A percentile compares a stretch with the other conserved stretches of the same genome.
Conservation (phyloP, 345 rosid genomes). For the Nasturtium officinale region DNA sequence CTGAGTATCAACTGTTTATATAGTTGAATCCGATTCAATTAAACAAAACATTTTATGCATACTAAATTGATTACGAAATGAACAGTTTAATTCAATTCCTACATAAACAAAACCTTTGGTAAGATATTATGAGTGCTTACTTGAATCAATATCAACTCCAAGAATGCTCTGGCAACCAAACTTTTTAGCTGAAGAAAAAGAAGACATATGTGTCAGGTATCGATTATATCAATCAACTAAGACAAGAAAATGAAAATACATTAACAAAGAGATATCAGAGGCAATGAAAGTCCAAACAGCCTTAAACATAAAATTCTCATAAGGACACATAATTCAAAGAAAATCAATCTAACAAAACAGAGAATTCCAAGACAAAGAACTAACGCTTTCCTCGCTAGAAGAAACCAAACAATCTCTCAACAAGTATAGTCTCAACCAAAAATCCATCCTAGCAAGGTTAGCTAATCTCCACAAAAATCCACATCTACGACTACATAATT, state of each 20-base stretch:
- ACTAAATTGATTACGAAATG: not conserved
- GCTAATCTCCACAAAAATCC: not conserved
- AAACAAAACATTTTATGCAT: not conserved
- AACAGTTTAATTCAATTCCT: not conserved
- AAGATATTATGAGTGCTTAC: conserved; percentile 53
- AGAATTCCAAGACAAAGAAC: not conserved
- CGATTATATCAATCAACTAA: not conserved
- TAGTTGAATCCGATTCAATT: not conserved
- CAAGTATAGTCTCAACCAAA: not conserved
- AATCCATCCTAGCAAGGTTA: not conserved
- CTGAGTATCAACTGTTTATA: not conserved
- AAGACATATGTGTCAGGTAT: not conserved
- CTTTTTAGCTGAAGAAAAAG: conserved; percentile 64
- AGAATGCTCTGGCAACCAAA: conserved; percentile 76
- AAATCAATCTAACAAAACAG: not conserved
- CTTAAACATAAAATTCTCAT: not conserved
- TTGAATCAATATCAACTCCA: conserved; percentile 87
- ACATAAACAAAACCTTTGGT: not conserved
- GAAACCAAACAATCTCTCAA: not conserved
- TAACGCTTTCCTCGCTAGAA: not conserved
- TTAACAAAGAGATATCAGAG: not conserved
- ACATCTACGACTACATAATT: not conserved
- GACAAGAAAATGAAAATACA: not conserved
- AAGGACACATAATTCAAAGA: not conserved
- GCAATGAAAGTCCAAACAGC: not conserved